A percentile compares a stretch with the other conserved stretches of the same genome.
These are phyloP conservation scores for Lentinus brumalis DNA, from an alignment of 768 basidiomycete genomes.

Conservation along the genomic window DNA sequence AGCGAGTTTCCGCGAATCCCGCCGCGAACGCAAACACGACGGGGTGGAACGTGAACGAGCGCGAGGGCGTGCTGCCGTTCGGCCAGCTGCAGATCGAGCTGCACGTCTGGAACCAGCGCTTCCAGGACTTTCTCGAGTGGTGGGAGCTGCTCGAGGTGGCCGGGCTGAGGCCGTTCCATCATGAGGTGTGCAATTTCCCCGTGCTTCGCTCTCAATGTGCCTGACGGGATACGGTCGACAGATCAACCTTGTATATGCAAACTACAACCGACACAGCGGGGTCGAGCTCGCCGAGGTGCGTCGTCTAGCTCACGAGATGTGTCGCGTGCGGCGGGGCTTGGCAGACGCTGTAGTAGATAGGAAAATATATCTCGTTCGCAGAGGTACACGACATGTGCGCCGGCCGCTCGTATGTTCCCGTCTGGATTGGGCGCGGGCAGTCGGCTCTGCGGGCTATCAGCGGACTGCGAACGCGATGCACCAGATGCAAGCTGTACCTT, in stretches of 20 bases:
- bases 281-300: slow-evolving; percentile 47
- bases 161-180: slow-evolving; percentile 73
- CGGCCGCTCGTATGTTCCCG: too few species aligned
- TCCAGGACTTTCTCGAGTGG: slow-evolving; percentile 62
- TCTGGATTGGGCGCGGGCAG: too few species aligned
- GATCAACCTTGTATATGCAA: slow-evolving; percentile 50
- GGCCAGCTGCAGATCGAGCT: slow-evolving; percentile 74
- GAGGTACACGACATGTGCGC: too few species aligned
- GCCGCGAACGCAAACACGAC: slow-evolving; percentile 31
- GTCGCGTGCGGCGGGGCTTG: too few species aligned
- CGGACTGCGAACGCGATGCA: too few species aligned
- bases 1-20: slow-evolving; percentile 2
- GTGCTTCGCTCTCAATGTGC: neutral
- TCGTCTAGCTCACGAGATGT: too few species aligned
- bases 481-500: too few species aligned
- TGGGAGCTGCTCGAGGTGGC: slow-evolving; percentile 72
- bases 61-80: slow-evolving; percentile 49
- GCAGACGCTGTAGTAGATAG: too few species aligned
- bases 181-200: slow-evolving; percentile 38
- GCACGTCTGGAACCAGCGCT: slow-evolving; percentile 46
- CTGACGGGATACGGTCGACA: neutral
- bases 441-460: too few species aligned
- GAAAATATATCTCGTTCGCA: too few species aligned
- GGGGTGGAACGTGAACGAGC: slow-evolving; percentile 6
- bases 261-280: slow-evolving; percentile 39